These are phyloP conservation scores for Phytophthora megakarya DNA, from an alignment of 352 stramenopile species.

Conservation along the genomic window DNA sequence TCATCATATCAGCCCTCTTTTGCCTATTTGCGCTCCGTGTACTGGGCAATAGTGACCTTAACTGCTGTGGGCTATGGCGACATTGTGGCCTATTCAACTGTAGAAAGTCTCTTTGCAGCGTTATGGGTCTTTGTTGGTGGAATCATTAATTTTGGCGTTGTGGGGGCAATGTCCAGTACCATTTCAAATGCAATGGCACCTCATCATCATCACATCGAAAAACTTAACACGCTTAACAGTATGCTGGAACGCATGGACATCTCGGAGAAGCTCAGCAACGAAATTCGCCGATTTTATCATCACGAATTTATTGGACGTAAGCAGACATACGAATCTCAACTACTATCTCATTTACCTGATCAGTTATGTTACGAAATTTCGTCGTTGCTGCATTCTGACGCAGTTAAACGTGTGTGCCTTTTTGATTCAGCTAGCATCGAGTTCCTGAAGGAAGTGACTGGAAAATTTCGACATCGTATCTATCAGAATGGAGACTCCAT, in stretches of 20 bases:
- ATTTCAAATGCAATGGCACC: constrained; percentile 71
- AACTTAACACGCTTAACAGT: constrained; percentile 67
- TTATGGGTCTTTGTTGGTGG: constrained; percentile 78
- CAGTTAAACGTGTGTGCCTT: constrained; percentile 56
- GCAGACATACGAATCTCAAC: constrained; percentile 69
- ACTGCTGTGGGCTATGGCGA: constrained; percentile 78
- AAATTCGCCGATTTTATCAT: constrained; percentile 81
- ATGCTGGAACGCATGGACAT: constrained; percentile 67
- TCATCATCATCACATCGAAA: constrained; percentile 71
- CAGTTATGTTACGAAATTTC: constrained; percentile 81
- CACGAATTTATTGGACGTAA: constrained; percentile 65
- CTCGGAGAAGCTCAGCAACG: constrained; percentile 50
- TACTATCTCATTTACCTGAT: constrained; percentile 69
- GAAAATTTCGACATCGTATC: constrained; percentile 72
- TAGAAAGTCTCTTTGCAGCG: constrained; percentile 72
- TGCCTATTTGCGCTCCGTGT: constrained; percentile 72
- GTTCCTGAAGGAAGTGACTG: constrained; percentile 80
- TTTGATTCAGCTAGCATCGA: constrained; percentile 71
- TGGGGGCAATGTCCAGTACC: constrained; percentile 81
- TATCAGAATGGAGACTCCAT: constrained; percentile 80
- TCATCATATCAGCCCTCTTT: constrained; percentile 60
- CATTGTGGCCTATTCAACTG: constrained; percentile 74
- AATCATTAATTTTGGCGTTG: constrained; percentile 79
- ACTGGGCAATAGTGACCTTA: constrained; percentile 76
- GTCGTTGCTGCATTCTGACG: constrained; percentile 64